Percentiles rank a stretch among this genome's conserved stretches.
These are phyloP conservation scores for Moricandia moricandioides DNA, from an alignment of 345 rosid genomes.

Conservation along the genomic window DNA sequence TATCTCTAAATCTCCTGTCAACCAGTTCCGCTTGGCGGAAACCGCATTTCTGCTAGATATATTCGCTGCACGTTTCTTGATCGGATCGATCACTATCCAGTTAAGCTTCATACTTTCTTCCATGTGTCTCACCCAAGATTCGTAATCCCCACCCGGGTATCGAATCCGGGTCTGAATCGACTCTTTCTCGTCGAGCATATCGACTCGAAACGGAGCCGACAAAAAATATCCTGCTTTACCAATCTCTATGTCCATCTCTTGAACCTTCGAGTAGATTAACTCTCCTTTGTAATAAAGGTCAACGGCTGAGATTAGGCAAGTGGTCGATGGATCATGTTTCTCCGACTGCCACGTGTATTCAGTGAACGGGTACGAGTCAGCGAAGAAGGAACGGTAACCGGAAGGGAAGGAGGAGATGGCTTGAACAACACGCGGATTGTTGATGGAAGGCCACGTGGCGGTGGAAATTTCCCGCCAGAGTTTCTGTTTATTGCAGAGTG, in stretches of 20 bases:
- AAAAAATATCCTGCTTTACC: conserved; percentile 51
- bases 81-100: conserved; percentile 75
- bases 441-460: conserved; percentile 64
- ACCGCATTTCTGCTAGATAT: conserved; percentile 59
- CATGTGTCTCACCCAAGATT: conserved; percentile 47
- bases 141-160: conserved; percentile 32
- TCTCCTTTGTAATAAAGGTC: conserved; percentile 52
- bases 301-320: conserved; percentile 61
- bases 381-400: conserved; percentile 57
- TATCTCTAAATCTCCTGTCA: conserved; percentile 55
- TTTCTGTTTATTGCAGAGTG: conserved; percentile 47
- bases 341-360: conserved; percentile 19
- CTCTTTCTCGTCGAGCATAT: conserved; percentile 53
- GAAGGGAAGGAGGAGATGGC: conserved; percentile 55
- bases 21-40: conserved; percentile 64
- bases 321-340: conserved; percentile 6
- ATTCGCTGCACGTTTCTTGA: conserved; percentile 50
- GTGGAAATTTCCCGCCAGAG: conserved; percentile 61
- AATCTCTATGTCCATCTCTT: conserved; percentile 41
- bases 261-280: conserved; percentile 51
- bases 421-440: conserved; percentile 38
- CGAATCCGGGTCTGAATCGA: conserved; percentile 37
- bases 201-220: conserved; percentile 62
- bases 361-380: conserved; percentile 56
- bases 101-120: conserved; percentile 52